Conservation (phyloP, 202 grass and related monocot genomes). For the Schoenoplectus triqueter region DNA sequence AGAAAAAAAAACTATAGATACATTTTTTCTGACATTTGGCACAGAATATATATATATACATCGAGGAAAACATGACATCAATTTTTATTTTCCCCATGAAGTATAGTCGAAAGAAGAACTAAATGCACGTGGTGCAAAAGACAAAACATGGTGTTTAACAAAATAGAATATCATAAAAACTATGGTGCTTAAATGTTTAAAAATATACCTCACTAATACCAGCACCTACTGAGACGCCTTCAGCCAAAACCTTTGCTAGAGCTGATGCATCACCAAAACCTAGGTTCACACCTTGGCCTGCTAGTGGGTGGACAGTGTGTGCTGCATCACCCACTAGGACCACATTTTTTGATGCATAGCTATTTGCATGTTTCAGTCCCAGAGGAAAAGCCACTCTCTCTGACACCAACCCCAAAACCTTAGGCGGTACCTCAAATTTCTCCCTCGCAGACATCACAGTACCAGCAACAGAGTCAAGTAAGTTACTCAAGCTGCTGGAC, state of each 20-base stretch:
- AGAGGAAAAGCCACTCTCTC: constrained; percentile 90
- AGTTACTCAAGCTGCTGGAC: constrained; percentile 57
- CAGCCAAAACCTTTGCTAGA: constrained; percentile 73
- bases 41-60: neutral
- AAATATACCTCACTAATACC: constrained; percentile 72
- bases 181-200: neutral
- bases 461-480: constrained; percentile 52
- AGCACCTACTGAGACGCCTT: constrained; percentile 70
- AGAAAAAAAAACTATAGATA: neutral
- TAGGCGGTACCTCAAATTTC: constrained; percentile 83
- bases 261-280: constrained; percentile 82
- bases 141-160: constrained; percentile 9
- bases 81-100: neutral
- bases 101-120: neutral
- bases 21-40: neutral
- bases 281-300: constrained; percentile 95
- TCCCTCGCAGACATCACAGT: constrained; percentile 68
- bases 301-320: constrained; percentile 89
- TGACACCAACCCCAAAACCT: constrained; percentile 57
- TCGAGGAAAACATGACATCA: neutral
- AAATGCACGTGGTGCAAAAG: neutral
- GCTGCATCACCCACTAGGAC: constrained; percentile 89
- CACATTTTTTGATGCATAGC: constrained; percentile 68
- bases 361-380: constrained; percentile 71
- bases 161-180: neutral